These are phyloP conservation scores for Sicyos edulis DNA, from an alignment of 306 rosid species.

Conservation along the genomic window DNA sequence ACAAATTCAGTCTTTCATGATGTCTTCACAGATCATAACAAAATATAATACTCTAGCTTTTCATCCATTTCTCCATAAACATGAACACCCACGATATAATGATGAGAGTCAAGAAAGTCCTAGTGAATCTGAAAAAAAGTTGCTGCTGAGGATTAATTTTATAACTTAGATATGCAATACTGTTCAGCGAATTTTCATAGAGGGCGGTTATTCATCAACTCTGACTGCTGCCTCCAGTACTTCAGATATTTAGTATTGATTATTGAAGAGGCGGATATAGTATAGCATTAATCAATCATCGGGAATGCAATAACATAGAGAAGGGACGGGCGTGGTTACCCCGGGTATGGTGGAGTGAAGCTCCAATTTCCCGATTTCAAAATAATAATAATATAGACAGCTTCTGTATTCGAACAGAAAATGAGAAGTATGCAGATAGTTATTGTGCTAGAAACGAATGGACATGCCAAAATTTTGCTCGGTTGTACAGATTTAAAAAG, in stretches of 20 bases:
- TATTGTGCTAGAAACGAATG: neutral
- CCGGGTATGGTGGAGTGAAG: too few relatives aligned
- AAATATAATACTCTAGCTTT: too few relatives aligned
- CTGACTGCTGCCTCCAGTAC: neutral
- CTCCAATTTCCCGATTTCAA: too few relatives aligned
- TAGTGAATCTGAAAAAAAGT: too few relatives aligned
- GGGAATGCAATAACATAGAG: neutral
- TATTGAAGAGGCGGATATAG: neutral
- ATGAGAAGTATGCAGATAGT: neutral
- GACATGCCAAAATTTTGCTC: neutral
- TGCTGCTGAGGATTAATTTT: neutral
- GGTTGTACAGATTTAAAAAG: neutral
- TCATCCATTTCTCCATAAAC: too few relatives aligned
- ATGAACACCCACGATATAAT: too few relatives aligned
- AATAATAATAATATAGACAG: too few relatives aligned
- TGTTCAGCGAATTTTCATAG: neutral
- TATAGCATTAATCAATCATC: neutral
- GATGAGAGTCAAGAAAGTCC: too few relatives aligned
- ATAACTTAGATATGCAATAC: neutral
- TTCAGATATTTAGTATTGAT: neutral
- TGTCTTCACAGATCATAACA: too few relatives aligned
- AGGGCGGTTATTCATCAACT: neutral
- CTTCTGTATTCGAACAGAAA: neutral
- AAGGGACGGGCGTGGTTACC: too few relatives aligned
- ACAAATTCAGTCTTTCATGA: too few relatives aligned